Evolutionary conservation across 768 basidiomycete species (phyloP).

Genomic region (Porpolomopsis calyptriformis): DNA sequence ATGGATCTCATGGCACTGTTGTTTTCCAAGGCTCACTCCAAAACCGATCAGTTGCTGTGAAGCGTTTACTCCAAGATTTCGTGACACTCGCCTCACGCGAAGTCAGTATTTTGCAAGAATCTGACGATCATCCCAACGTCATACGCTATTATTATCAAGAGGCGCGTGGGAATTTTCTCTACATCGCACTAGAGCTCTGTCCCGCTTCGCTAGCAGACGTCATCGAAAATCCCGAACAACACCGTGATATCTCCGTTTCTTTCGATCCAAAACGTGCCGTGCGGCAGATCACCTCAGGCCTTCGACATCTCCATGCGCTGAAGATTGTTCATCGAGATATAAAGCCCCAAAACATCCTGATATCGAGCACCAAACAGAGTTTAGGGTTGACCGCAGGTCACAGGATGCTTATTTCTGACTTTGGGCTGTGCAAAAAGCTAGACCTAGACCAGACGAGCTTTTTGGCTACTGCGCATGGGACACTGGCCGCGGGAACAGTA

Average conservation of each 20-base stretch:
- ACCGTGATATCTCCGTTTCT: conserved; percentile 57
- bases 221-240: conserved; percentile 67
- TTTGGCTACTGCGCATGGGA: conserved; percentile 82
- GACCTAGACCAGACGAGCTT: conserved; percentile 96
- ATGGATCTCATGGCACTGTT: conserved; percentile 93
- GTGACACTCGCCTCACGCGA: conserved; percentile 90
- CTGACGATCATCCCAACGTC: conserved; percentile 97
- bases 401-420: conserved; percentile 91
- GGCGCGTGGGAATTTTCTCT: conserved; percentile 84
- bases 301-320: conserved; percentile 84
- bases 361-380: conserved; percentile 57
- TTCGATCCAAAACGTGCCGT: conserved; percentile 87
- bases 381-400: conserved; percentile 32
- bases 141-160: conserved; percentile 98
- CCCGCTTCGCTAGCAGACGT: conserved; percentile 84
- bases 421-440: conserved; percentile 91
- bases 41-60: conserved; percentile 96
- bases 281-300: conserved; percentile 74
- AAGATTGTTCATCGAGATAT: conserved; percentile 98
- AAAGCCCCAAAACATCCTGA: conserved; percentile 95
- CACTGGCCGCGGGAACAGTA: conserved; percentile 84
- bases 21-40: conserved; percentile 93
- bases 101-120: conserved; percentile 89
- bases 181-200: conserved; percentile 94
- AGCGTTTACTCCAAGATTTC: conserved; percentile 90